Conservation (phyloP, 768 basidiomycete species). For the Auricularia sp. region DNA sequence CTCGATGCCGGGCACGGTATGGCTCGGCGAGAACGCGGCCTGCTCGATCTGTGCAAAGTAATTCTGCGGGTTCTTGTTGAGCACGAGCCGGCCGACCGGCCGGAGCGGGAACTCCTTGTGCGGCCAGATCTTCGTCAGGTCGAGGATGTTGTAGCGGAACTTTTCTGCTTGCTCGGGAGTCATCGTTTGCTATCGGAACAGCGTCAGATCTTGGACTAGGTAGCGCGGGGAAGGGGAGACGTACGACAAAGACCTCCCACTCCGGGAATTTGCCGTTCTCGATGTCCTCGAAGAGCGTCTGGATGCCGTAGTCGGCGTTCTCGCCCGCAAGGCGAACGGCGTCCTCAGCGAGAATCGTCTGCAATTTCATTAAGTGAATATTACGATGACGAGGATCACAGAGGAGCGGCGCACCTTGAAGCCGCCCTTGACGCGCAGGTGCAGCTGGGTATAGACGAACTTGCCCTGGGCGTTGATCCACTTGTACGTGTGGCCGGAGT, state of each 20-base stretch:
- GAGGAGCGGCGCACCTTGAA: constrained; percentile 46
- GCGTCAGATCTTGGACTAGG: too few species aligned
- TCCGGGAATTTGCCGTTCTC: constrained; percentile 41
- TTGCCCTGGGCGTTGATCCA: constrained; percentile 38
- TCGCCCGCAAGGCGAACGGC: constrained; percentile 21
- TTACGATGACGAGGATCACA: not conserved
- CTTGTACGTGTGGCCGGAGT: constrained; percentile 40
- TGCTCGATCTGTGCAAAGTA: constrained; percentile 33
- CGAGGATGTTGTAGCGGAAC: constrained; percentile 83
- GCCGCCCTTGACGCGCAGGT: constrained; percentile 58
- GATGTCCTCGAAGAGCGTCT: constrained; percentile 47
- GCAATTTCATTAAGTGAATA: too few species aligned
- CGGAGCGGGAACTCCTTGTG: constrained; percentile 83
- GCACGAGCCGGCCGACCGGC: constrained; percentile 34
- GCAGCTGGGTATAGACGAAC: constrained; percentile 44
- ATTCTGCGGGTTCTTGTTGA: constrained; percentile 28
- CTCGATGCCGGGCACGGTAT: constrained; percentile 55
- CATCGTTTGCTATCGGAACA: constrained; percentile 62
- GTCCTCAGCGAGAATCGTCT: constrained; percentile 13
- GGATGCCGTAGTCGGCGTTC: constrained; percentile 43
- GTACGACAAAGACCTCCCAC: constrained; percentile 43
- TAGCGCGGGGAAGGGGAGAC: too few species aligned
- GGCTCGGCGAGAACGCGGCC: constrained; percentile 82
- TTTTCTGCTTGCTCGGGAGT: constrained; percentile 83
- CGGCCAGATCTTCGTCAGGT: constrained; percentile 82